These are phyloP conservation scores for Quercus alba DNA, from an alignment of 306 rosid genomes.

Conservation along the genomic window DNA sequence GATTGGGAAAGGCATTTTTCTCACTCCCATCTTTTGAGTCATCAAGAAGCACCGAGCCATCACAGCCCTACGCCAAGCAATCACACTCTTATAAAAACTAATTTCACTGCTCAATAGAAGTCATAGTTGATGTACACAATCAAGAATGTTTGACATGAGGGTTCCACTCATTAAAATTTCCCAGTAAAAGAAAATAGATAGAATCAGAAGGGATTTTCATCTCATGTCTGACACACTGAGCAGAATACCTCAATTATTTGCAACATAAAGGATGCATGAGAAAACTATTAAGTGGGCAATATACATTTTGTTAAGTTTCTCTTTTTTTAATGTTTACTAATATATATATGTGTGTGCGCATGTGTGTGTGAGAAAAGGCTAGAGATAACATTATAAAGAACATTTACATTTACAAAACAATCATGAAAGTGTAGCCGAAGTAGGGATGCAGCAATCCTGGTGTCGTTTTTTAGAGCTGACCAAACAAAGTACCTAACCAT, in stretches of 20 bases:
- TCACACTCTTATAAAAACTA: not conserved
- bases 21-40: constrained; percentile 53
- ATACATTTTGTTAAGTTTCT: not conserved
- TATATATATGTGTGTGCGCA: too few relatives aligned
- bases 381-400: not conserved
- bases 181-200: too few relatives aligned
- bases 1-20: constrained; percentile 46
- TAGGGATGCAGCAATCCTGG: constrained; percentile 69
- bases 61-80: constrained; percentile 53
- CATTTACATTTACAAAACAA: constrained; percentile 56
- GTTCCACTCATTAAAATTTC: too few relatives aligned
- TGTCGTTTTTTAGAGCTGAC: constrained; percentile 48
- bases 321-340: not conserved
- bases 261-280: not conserved
- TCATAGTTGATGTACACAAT: not conserved
- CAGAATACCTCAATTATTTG: not conserved
- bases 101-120: not conserved
- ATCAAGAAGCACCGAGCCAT: constrained; percentile 67
- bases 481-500: constrained; percentile 40
- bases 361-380: not conserved
- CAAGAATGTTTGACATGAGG: not conserved
- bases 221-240: not conserved
- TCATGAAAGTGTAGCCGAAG: constrained; percentile 80
- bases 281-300: not conserved
- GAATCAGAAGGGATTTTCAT: too few relatives aligned